phyloP scores from a whole-genome alignment of 208 protist genomes.

The Leishmania braziliensis region DNA sequence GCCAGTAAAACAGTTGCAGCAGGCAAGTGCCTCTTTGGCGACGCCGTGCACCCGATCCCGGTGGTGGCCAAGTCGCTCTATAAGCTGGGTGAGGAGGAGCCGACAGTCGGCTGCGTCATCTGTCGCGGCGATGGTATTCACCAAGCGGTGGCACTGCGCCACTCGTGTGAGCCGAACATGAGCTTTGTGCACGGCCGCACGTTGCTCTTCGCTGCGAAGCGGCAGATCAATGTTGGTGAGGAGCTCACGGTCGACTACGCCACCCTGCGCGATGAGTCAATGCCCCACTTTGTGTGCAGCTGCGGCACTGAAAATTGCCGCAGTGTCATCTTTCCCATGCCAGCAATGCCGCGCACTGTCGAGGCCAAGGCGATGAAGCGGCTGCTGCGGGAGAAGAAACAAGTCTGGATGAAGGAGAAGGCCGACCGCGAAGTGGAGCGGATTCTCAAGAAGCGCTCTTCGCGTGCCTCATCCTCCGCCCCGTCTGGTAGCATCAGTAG shows the following conservation, averaged over 20 bases:
- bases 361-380: constrained; percentile 63
- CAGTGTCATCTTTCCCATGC: constrained; percentile 78
- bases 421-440: constrained; percentile 70
- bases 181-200: constrained; percentile 80
- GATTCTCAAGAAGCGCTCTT: constrained; percentile 71
- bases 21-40: constrained; percentile 75
- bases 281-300: constrained; percentile 82
- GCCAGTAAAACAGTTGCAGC: constrained; percentile 73
- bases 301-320: constrained; percentile 86
- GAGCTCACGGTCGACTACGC: constrained; percentile 90
- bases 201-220: constrained; percentile 75
- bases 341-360: constrained; percentile 63
- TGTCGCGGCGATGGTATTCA: constrained; percentile 70
- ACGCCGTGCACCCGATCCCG: constrained; percentile 66
- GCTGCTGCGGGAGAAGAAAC: constrained; percentile 77
- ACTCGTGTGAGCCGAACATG: constrained; percentile 93
- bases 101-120: constrained; percentile 77
- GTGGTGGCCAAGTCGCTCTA: constrained; percentile 78
- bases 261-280: constrained; percentile 76
- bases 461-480: neutral
- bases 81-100: constrained; percentile 77
- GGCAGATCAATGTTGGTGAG: constrained; percentile 82
- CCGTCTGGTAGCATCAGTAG: neutral
- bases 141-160: constrained; percentile 76
- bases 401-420: constrained; percentile 78